A percentile compares a stretch with the other conserved stretches of the same genome.
phyloP scores from a whole-genome alignment of 306 rosid genomes.

The Pyrus bretschneideri region DNA sequence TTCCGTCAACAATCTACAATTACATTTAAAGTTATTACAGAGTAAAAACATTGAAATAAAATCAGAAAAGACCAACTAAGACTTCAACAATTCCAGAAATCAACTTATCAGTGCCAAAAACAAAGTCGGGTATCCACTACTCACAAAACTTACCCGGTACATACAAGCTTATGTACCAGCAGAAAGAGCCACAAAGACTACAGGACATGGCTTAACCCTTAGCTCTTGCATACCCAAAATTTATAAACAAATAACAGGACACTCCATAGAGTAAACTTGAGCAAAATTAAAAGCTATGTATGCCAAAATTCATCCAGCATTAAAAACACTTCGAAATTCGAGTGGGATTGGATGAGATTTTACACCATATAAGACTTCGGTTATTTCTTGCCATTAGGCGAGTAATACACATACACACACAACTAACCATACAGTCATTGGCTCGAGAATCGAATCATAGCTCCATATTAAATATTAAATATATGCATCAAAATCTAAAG shows the following conservation, averaged over 20 bases:
- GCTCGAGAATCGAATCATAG: background rate
- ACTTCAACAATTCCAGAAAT: conserved; percentile 6
- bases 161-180: conserved; percentile 86
- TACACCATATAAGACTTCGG: background rate
- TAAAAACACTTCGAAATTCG: background rate
- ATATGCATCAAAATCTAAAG: conserved; percentile 11
- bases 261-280: conserved; percentile 12
- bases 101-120: conserved; percentile 5
- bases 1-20: conserved; percentile 80
- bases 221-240: conserved; percentile 60
- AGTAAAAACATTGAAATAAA: background rate
- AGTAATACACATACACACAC: no score
- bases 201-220: conserved; percentile 54
- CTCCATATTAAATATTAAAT: conserved; percentile 4
- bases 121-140: background rate
- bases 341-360: background rate
- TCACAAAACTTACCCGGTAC: conserved; percentile 57
- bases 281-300: conserved; percentile 4
- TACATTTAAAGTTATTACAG: conserved; percentile 4
- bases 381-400: no score
- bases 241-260: background rate
- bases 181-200: conserved; percentile 75
- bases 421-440: background rate
- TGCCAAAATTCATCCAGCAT: background rate
- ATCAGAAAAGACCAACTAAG: conserved; percentile 3